phyloP scores from a whole-genome alignment of 1,284 basidiomycete genomes.

The Afroboletus lepidellus region DNA sequence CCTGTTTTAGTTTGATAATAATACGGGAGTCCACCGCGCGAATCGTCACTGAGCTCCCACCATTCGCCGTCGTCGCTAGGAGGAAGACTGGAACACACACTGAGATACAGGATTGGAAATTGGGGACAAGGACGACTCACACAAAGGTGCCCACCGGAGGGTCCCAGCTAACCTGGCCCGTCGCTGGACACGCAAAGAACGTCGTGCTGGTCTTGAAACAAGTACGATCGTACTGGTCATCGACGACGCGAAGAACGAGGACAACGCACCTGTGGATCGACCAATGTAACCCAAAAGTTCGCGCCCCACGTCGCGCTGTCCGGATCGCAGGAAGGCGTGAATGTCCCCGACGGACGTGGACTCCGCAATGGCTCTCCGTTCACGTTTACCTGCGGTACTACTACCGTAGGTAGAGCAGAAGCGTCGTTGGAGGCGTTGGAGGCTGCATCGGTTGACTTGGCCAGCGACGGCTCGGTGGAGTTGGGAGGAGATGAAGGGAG shows the following conservation, averaged over 20 bases:
- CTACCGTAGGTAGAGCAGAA: constrained; percentile 16
- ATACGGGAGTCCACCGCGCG: constrained; percentile 77
- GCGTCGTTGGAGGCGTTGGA: constrained; percentile 20
- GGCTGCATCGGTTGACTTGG: constrained; percentile 7
- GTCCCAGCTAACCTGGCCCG: constrained; percentile 91
- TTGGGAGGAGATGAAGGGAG: constrained; percentile 9
- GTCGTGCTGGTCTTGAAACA: constrained; percentile 64
- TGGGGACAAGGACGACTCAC: constrained; percentile 42
- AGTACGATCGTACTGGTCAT: constrained; percentile 10
- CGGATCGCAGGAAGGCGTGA: constrained; percentile 21
- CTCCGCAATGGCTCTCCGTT: constrained; percentile 34
- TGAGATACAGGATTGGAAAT: constrained; percentile 17
- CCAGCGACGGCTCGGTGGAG: constrained; percentile 1
- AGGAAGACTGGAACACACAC: constrained; percentile 58
- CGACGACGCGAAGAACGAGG: constrained; percentile 7
- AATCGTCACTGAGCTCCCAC: constrained; percentile 90
- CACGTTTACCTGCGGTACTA: constrained; percentile 36
- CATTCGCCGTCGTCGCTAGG: constrained; percentile 86
- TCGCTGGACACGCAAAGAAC: constrained; percentile 91
- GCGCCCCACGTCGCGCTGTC: constrained; percentile 56
- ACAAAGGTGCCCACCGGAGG: constrained; percentile 88
- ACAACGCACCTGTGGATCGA: constrained; percentile 71
- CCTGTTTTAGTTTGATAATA: constrained; percentile 90
- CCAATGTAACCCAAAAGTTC: constrained; percentile 84
- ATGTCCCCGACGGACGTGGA: constrained; percentile 30